Evolutionary conservation across 495 filamentous ascomycete species (phyloP).

Genomic region (Penicillium atrosanguineum): DNA sequence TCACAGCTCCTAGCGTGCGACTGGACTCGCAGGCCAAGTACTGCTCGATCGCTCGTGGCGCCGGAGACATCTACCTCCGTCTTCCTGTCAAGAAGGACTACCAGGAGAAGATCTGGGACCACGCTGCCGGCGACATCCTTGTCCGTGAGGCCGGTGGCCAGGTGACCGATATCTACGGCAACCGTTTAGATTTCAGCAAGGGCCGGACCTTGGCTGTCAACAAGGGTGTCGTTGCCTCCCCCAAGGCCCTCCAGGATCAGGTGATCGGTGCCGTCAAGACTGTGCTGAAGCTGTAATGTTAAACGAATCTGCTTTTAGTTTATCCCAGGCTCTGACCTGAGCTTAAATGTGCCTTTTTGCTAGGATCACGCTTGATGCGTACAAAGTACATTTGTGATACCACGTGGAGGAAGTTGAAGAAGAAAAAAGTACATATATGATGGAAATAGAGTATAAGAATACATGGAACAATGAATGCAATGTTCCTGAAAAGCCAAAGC

Average conservation of each 20-base stretch:
- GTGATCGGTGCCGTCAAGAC: constrained; percentile 81
- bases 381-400: constrained; percentile 32
- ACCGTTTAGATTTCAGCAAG: constrained; percentile 75
- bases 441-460: constrained; percentile 40
- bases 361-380: constrained; percentile 37
- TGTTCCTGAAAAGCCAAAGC: constrained; percentile 26
- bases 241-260: constrained; percentile 65
- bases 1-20: constrained; percentile 78
- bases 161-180: constrained; percentile 83
- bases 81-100: constrained; percentile 81
- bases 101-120: constrained; percentile 99
- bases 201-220: constrained; percentile 85
- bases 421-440: constrained; percentile 38
- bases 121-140: constrained; percentile 94
- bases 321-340: not conserved
- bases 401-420: constrained; percentile 7
- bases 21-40: constrained; percentile 99
- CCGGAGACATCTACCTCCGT: constrained; percentile 90
- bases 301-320: not conserved
- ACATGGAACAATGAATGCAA: constrained; percentile 30
- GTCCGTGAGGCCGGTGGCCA: constrained; percentile 90
- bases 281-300: constrained; percentile 61
- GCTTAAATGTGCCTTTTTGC: constrained; percentile 3
- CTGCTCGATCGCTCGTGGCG: constrained; percentile 89
- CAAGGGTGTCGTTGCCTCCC: constrained; percentile 90